Percentiles rank a stretch among this genome's conserved stretches.
These are phyloP conservation scores for Saccharomycopsis amapae DNA, from an alignment of 805 yeast genomes.

Conservation along the genomic window DNA sequence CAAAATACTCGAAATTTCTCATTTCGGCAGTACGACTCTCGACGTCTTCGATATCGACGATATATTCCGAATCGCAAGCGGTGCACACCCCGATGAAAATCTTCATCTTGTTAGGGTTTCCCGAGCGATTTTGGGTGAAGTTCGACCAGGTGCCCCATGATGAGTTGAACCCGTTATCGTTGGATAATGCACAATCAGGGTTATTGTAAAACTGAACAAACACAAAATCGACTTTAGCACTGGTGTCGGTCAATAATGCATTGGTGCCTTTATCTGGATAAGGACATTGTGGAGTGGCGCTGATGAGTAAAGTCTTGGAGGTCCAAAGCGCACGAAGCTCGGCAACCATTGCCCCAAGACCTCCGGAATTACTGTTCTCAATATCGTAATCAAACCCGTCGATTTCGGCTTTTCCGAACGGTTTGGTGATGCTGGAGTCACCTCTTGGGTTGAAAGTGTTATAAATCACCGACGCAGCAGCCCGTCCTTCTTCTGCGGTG, in stretches of 20 bases:
- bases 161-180: slow-evolving; percentile 37
- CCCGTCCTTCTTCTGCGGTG: slow-evolving; percentile 67
- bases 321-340: slow-evolving; percentile 35
- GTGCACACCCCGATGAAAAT: slow-evolving; percentile 60
- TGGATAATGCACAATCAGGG: slow-evolving; percentile 37
- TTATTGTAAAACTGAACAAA: slow-evolving; percentile 77
- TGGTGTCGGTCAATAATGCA: slow-evolving; percentile 40
- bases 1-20: slow-evolving; percentile 6
- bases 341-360: slow-evolving; percentile 56
- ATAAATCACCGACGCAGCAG: slow-evolving; percentile 54
- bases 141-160: slow-evolving; percentile 39
- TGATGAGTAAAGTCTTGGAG: slow-evolving; percentile 48
- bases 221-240: slow-evolving; percentile 56
- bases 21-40: slow-evolving; percentile 2
- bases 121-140: slow-evolving; percentile 31
- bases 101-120: slow-evolving; percentile 40
- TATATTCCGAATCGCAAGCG: slow-evolving; percentile 50
- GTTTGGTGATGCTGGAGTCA: slow-evolving; percentile 30
- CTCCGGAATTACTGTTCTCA: slow-evolving; percentile 56
- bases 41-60: slow-evolving; percentile 31
- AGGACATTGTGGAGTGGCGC: slow-evolving; percentile 78
- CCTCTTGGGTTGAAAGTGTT: slow-evolving; percentile 47
- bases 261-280: slow-evolving; percentile 55
- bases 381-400: slow-evolving; percentile 94
- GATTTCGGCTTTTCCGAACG: slow-evolving; percentile 48